These are phyloP conservation scores for Aspergillus wentii DNA, from an alignment of 495 filamentous ascomycete genomes.

Conservation along the genomic window DNA sequence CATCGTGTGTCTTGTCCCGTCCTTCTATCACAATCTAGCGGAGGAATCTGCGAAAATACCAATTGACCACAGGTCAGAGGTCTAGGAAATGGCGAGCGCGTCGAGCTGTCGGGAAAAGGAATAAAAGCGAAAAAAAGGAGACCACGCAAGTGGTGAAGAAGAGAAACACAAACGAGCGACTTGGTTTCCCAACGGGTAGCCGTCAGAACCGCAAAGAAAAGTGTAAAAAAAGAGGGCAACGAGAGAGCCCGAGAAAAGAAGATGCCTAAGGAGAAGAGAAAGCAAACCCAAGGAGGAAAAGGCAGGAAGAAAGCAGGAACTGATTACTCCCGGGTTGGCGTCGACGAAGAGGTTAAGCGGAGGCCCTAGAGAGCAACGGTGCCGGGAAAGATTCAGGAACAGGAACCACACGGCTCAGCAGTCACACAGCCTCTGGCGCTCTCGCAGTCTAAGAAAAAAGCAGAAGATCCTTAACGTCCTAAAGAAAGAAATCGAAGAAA, in stretches of 20 bases:
- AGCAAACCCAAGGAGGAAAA: slow-evolving; percentile 3
- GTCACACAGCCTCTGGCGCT: no score
- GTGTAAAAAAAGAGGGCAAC: slow-evolving; percentile 5
- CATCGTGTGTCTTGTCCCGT: slow-evolving; percentile 12
- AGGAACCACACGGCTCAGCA: no score
- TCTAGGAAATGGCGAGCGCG: slow-evolving; percentile 6
- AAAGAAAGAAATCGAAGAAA: no score
- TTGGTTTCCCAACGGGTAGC: slow-evolving; percentile 11
- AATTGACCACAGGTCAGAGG: slow-evolving; percentile 15
- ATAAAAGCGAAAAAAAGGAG: slow-evolving; percentile 3
- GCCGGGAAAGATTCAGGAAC: no score
- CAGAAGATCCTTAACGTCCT: no score
- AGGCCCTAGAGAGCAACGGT: no score
- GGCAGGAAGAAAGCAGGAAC: slow-evolving; percentile 1
- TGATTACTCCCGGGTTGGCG: no score
- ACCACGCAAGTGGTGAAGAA: slow-evolving; percentile 11
- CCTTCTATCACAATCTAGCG: no score
- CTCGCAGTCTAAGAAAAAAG: no score
- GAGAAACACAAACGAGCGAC: slow-evolving; percentile 30
- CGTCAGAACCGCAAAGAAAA: slow-evolving; percentile 4
- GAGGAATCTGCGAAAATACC: slow-evolving; percentile 1
- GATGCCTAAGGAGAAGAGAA: slow-evolving; percentile 6
- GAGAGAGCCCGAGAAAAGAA: slow-evolving; percentile 1
- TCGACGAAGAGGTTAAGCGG: no score
- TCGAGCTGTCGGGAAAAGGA: slow-evolving; percentile 13